A percentile compares a stretch with the other conserved stretches of the same genome.
Conservation (phyloP, 2,329 filamentous ascomycete genomes). For the Diplodia mutila region DNA sequence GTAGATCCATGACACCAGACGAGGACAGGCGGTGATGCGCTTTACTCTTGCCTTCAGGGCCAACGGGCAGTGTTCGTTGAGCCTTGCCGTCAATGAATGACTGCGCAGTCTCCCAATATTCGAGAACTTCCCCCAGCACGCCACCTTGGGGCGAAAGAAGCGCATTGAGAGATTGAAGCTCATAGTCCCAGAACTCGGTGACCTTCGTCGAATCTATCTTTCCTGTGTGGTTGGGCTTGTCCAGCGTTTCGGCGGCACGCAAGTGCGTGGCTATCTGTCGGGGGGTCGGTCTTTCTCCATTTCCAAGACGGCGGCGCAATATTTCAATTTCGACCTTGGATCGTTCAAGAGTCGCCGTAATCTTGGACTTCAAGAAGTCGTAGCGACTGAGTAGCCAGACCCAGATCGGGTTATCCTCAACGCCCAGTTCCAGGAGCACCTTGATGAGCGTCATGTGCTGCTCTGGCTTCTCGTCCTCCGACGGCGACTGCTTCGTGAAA, state of each 20-base stretch:
- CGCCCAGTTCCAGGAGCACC: conserved; percentile 87
- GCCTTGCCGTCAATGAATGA: conserved; percentile 87
- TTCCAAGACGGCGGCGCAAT: conserved; percentile 77
- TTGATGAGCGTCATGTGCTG: conserved; percentile 92
- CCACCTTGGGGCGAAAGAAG: conserved; percentile 76
- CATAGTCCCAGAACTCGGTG: conserved; percentile 91
- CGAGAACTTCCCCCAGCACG: conserved; percentile 83
- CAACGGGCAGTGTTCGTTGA: conserved; percentile 76
- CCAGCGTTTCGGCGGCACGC: conserved; percentile 65
- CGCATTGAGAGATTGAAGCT: conserved; percentile 71
- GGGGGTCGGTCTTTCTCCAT: conserved; percentile 70
- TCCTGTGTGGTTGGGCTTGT: conserved; percentile 43
- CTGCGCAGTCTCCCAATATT: conserved; percentile 92
- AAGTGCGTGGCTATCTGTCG: conserved; percentile 74
- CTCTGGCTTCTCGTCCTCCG: conserved; percentile 62
- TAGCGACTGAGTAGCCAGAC: conserved; percentile 90
- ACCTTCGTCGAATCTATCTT: conserved; percentile 79
- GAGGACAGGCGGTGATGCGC: conserved; percentile 79
- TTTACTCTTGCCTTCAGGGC: conserved; percentile 79
- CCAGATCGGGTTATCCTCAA: conserved; percentile 96
- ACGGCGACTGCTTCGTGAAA: conserved; percentile 50
- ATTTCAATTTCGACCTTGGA: conserved; percentile 92
- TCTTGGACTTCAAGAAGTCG: conserved; percentile 85
- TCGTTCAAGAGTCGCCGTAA: conserved; percentile 79
- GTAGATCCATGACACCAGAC: conserved; percentile 71